These are phyloP conservation scores for Eimeria praecox DNA, from an alignment of 169 alveolate genomes.

Conservation along the genomic window DNA sequence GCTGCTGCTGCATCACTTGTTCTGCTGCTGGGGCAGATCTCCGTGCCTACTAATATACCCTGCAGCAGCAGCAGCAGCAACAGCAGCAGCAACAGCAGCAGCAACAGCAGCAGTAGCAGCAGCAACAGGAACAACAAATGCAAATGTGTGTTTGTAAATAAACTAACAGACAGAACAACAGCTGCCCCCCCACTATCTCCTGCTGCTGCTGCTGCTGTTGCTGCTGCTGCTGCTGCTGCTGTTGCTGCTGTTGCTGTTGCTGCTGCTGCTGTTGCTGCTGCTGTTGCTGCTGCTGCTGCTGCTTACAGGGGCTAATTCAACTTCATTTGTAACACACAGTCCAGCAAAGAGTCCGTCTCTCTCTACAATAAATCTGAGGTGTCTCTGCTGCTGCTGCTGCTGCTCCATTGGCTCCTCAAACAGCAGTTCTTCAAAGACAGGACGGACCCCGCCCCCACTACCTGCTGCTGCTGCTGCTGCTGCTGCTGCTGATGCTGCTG, in stretches of 20 bases:
- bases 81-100: background rate
- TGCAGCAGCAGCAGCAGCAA: conserved; percentile 21
- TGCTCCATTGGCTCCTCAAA: conserved; percentile 54
- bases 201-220: background rate
- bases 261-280: conserved; percentile 20
- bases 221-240: conserved; percentile 19
- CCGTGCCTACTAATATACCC: conserved; percentile 2
- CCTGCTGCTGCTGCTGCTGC: background rate
- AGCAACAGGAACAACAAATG: background rate
- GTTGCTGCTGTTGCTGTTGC: background rate
- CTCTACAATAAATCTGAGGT: conserved; percentile 34
- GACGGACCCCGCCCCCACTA: background rate
- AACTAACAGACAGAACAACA: background rate
- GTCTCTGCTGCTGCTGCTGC: conserved; percentile 75
- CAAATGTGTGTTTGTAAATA: no score
- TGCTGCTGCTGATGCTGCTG: conserved; percentile 12
- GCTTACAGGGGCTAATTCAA: conserved; percentile 46
- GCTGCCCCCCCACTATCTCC: background rate
- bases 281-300: background rate
- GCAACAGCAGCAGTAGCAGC: background rate
- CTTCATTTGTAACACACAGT: conserved; percentile 64
- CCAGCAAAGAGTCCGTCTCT: conserved; percentile 63
- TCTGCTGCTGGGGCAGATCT: conserved; percentile 38
- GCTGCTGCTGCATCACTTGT: background rate
- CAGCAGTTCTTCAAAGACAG: conserved; percentile 72